Base-by-base conservation (phyloP, 1,284 basidiomycete genomes). In the Polyporus tsugae region DNA sequence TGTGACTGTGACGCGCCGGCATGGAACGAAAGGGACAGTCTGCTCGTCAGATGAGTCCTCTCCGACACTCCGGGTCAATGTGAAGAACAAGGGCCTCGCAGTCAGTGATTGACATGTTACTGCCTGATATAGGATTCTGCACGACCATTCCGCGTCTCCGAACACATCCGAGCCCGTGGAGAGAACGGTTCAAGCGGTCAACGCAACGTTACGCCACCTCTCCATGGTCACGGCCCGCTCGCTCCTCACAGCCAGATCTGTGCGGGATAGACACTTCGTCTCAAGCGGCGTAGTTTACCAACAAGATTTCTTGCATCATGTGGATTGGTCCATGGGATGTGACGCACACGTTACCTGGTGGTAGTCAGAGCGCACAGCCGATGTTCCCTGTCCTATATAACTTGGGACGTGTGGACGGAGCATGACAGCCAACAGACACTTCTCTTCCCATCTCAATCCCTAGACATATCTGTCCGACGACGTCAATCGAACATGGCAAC, bases 261-360 rank as follows among this genome's bases (percentile, higher is more conserved):
- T 35, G 64, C 63, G 58, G 67, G 59, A 25, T n/a, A 55, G 42
- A 33, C 42, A 53, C 25, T 61, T 62, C 62, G 61, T 59, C 33
- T 33, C 62, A 63, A 49, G 59, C 67, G 66, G 70, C 70, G 70
- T 72, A 69, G 66, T 72, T 64, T 65, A 57, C 61, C 44, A 58
- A 42, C 65, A 69, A 58, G 60, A 53, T 44, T 44, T 41, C 52
- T 6, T 60, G 53, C 62, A 71, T 67, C 63, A 67, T 63, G 10
- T 29, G 58, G n/a, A 60, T 41, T 42, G 58, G 58, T 41, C 58
- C n/a, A 38, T 67, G 58, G 39, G 61, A 62, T 41, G n/a, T 49
- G 55, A 61, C 46, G 62, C 36, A 53, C 57, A 25, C 60, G 60
- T 33, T 41, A 15, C 42, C n/a, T 44, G 36, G 42, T 65, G 66